A percentile compares a stretch with the other conserved stretches of the same genome.
Conservation (phyloP, 1,284 basidiomycete genomes). For the Ustilago nuda region DNA sequence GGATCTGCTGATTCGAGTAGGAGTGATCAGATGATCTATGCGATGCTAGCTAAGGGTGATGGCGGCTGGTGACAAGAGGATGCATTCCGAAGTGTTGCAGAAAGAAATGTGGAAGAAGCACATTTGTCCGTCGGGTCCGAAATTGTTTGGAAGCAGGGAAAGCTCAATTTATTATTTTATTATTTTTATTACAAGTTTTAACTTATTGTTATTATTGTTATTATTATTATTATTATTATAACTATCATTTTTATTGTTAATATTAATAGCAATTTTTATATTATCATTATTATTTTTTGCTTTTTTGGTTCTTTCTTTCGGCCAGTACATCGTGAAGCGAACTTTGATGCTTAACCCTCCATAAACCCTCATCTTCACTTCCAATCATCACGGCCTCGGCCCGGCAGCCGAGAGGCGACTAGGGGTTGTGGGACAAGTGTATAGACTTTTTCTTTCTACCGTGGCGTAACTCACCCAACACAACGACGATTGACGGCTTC, state of each 20-base stretch:
- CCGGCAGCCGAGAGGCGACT: background rate
- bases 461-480: background rate
- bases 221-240: no score
- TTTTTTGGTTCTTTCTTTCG: background rate
- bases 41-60: background rate
- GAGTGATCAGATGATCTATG: background rate
- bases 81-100: background rate
- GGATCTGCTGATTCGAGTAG: background rate
- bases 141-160: constrained; percentile 12
- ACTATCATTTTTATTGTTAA: background rate
- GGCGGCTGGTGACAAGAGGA: background rate
- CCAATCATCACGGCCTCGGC: background rate
- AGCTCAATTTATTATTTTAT: background rate
- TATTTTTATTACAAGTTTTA: background rate
- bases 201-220: background rate
- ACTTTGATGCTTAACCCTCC: background rate
- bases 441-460: background rate
- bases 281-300: background rate
- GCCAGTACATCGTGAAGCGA: background rate
- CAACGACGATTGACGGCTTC: constrained; percentile 12
- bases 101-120: constrained; percentile 8
- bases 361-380: background rate
- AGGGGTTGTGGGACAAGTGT: background rate
- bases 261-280: no score
- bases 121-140: constrained; percentile 3